Percentiles rank a stretch among this genome's conserved stretches.
These are phyloP conservation scores for Hypoxylon sp. DNA, from an alignment of 2,329 filamentous ascomycete genomes.

Conservation along the genomic window DNA sequence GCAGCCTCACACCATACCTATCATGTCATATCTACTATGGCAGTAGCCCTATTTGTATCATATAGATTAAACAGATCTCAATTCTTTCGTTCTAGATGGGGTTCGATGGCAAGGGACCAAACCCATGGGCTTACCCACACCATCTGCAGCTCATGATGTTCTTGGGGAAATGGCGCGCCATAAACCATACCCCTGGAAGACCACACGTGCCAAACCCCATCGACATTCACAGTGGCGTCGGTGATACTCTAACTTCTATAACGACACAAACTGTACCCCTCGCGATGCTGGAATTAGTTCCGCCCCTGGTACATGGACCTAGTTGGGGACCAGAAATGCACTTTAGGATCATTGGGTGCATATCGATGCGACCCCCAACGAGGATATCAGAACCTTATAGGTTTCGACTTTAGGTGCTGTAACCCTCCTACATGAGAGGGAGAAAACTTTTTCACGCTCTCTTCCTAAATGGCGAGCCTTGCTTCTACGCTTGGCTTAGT, in stretches of 20 bases:
- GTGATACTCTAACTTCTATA: constrained; percentile 2
- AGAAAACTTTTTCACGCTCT: constrained; percentile 10
- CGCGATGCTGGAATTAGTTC: constrained; percentile 13
- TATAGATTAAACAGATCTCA: constrained; percentile 17
- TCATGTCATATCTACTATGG: constrained; percentile 5
- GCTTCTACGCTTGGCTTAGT: constrained; percentile 14
- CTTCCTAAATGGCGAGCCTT: constrained; percentile 14
- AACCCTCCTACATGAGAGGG: constrained; percentile 20
- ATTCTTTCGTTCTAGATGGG: constrained; percentile 5
- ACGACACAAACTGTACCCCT: constrained; percentile 9
- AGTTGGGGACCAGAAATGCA: constrained; percentile 1
- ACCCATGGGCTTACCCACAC: constrained; percentile 2
- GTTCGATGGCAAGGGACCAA: constrained; percentile 5
- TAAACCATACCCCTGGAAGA: constrained; percentile 5
- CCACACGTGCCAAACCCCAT: constrained; percentile 13
- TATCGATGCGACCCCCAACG: constrained; percentile 12
- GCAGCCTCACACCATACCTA: not conserved
- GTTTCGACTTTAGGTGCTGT: constrained; percentile 38
- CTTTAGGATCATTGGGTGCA: constrained; percentile 4
- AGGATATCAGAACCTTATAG: constrained; percentile 32
- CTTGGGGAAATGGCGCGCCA: constrained; percentile 5
- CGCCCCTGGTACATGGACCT: not conserved
- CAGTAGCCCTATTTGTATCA: constrained; percentile 24
- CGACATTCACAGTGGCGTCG: not conserved
- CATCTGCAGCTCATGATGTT: constrained; percentile 10